Evolutionary conservation across 345 rosid species (phyloP), one percentile per base, ranked within the genome.

Genomic region (Heritiera littoralis): DNA sequence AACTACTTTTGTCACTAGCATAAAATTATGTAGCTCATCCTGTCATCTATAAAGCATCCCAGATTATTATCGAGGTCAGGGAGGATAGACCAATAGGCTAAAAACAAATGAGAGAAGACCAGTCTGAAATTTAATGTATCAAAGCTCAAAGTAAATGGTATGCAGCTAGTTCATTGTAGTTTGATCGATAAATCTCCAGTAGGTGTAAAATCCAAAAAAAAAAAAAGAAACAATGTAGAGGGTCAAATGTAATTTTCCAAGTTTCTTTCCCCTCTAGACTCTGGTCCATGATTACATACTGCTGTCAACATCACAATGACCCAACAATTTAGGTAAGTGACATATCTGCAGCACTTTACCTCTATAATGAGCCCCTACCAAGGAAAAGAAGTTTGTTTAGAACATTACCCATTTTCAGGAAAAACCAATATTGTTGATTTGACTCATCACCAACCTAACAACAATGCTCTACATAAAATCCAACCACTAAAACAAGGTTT

Each of bases 371-470:
- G 64, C 60, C 46, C 48, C 54, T 56, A 38, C 23, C 69, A 41
- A 35, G 20, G 28, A 49, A 66, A 68, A 56, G 35, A 12, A 66
- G 15, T 72, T 72, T 55, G 17, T 32, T 52, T 32, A 72, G 9
- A 7, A 10, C 20, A 61, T 46, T 54, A 79, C 52, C 56, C 63
- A 68, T 69, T 76, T 66, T 46, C 48, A 79, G 77, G 64, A 72
- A 77, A 79, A 82, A 73, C 49, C 83, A 83, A 70, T 48, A 77
- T 75, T 81, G 72, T 49, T 51, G 72, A 84, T 71, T 79, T 81
- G 86, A 86, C 83, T 55, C 1, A 32, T 61, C 61, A 80, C 81
- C 83, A 73, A 78, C 77, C 83, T 84, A 82, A 79, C 38, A 79
- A 65, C 73, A 77, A 75, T 45, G 18, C 76, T 48, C 32, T 43